Percentiles rank a stretch among this genome's conserved stretches.
Evolutionary conservation across 805 yeast genomes (phyloP).

Genomic region (Candida awuae): DNA sequence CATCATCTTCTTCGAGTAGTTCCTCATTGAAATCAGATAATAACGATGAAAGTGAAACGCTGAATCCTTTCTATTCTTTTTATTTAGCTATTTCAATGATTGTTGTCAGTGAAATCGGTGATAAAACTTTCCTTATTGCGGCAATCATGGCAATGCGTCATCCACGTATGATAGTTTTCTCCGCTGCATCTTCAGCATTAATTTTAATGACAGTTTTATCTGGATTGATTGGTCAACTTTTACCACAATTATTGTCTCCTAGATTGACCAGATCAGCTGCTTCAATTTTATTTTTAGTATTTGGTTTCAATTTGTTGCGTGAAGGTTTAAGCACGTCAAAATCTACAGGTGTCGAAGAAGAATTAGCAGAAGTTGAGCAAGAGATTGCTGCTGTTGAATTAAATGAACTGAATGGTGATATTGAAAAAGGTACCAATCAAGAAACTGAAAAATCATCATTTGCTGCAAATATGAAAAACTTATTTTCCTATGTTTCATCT

Average conservation of each 20-base stretch:
- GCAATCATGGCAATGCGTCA: slow-evolving; percentile 98
- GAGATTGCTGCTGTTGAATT: slow-evolving; percentile 66
- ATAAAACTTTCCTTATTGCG: slow-evolving; percentile 92
- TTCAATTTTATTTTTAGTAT: slow-evolving; percentile 68
- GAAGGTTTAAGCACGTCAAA: slow-evolving; percentile 83
- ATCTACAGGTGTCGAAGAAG: slow-evolving; percentile 85
- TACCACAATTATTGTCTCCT: slow-evolving; percentile 77
- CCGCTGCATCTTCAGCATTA: slow-evolving; percentile 78
- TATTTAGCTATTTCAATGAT: slow-evolving; percentile 86
- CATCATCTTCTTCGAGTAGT: too few species aligned
- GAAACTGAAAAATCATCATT: neutral
- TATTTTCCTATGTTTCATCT: slow-evolving; percentile 59
- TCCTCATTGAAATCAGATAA: neutral
- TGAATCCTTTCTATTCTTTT: slow-evolving; percentile 36
- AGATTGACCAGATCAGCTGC: slow-evolving; percentile 77
- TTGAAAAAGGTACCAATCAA: slow-evolving; percentile 48
- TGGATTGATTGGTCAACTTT: slow-evolving; percentile 85
- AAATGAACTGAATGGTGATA: slow-evolving; percentile 39
- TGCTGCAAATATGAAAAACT: slow-evolving; percentile 31
- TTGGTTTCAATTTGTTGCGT: slow-evolving; percentile 64
- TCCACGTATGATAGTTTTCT: slow-evolving; percentile 74
- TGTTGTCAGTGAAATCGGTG: slow-evolving; percentile 92
- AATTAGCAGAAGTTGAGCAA: slow-evolving; percentile 93
- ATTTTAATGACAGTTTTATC: slow-evolving; percentile 87
- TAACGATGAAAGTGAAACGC: neutral